Evolutionary conservation across 441 rosid species (phyloP).

Genomic region (Adansonia rubrostipa): DNA sequence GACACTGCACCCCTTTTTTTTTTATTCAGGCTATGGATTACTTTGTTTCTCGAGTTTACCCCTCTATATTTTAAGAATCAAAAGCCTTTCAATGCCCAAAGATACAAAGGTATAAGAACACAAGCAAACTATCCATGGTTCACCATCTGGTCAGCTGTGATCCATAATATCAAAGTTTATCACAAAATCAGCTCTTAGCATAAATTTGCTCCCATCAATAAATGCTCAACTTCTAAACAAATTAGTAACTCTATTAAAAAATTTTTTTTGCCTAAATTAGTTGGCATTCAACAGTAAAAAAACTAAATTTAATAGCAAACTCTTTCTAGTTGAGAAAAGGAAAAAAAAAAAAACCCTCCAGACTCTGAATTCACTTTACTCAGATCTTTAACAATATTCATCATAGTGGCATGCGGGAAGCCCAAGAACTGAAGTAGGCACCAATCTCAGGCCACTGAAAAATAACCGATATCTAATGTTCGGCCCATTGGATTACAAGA

Average conservation of each 20-base stretch:
- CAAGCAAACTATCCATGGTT: background rate
- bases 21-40: background rate
- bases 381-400: background rate
- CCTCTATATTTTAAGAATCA: background rate
- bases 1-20: background rate
- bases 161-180: background rate
- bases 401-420: background rate
- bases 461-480: background rate
- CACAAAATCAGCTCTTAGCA: background rate
- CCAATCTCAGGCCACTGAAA: background rate
- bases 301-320: background rate
- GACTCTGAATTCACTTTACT: background rate
- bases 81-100: background rate
- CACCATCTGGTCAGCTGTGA: conserved; percentile 9
- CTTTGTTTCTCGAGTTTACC: background rate
- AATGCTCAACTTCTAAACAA: background rate
- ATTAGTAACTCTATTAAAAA: background rate
- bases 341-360: background rate
- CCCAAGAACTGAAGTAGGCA: background rate
- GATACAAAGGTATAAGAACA: background rate
- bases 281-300: background rate
- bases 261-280: background rate
- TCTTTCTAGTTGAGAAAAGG: background rate
- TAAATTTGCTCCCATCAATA: background rate
- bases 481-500: background rate